Evolutionary conservation across 805 yeast species (phyloP).

Genomic region (Spathaspora passalidarum): DNA sequence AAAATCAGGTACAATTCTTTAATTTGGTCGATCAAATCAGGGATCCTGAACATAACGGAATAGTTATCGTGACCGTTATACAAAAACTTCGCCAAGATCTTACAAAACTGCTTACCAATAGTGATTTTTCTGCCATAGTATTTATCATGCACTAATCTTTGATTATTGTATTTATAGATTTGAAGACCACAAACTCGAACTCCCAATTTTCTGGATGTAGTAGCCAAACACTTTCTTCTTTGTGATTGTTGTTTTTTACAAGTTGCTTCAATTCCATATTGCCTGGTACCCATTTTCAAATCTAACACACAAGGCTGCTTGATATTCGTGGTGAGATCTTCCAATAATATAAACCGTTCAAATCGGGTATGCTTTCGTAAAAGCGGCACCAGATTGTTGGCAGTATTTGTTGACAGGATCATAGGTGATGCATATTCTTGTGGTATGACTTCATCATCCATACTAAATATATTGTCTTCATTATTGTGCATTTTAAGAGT

Average conservation of each 20-base stretch:
- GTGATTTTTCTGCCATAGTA: slow-evolving; percentile 82
- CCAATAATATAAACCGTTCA: slow-evolving; percentile 81
- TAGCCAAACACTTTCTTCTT: slow-evolving; percentile 70
- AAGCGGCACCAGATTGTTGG: slow-evolving; percentile 13
- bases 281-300: slow-evolving; percentile 97
- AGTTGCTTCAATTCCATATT: slow-evolving; percentile 92
- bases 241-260: slow-evolving; percentile 73
- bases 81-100: slow-evolving; percentile 69
- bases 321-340: slow-evolving; percentile 86
- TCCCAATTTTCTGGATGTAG: slow-evolving; percentile 81
- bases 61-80: slow-evolving; percentile 65
- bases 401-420: slow-evolving; percentile 3
- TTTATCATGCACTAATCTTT: slow-evolving; percentile 62
- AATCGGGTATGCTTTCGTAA: slow-evolving; percentile 50
- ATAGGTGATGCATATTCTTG: background rate
- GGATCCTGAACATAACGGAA: slow-evolving; percentile 66
- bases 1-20: slow-evolving; percentile 58
- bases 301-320: slow-evolving; percentile 87
- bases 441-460: slow-evolving; percentile 11
- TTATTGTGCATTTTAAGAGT: slow-evolving; percentile 18
- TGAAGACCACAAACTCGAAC: slow-evolving; percentile 96
- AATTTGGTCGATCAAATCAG: slow-evolving; percentile 58
- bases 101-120: slow-evolving; percentile 74
- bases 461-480: slow-evolving; percentile 19
- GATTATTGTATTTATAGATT: slow-evolving; percentile 29